Evolutionary conservation across 2,329 filamentous ascomycete species (phyloP).

Genomic region (Epicoccum sorghinum): DNA sequence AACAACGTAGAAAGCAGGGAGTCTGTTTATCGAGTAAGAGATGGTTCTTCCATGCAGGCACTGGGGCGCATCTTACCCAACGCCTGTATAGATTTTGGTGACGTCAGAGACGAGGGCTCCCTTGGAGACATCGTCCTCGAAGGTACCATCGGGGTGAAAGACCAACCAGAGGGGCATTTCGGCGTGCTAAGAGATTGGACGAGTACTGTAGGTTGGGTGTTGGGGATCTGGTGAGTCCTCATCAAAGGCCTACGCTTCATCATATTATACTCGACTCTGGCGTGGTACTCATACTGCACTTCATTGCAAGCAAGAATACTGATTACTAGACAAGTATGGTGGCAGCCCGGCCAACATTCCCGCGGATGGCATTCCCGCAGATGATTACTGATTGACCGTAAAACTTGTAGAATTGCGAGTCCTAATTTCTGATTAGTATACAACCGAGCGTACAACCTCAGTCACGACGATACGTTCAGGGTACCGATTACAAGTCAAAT

Average conservation of each 20-base stretch:
- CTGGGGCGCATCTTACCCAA: slow-evolving; percentile 17
- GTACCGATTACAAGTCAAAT: no score
- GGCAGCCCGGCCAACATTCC: no score
- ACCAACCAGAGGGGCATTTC: slow-evolving; percentile 52
- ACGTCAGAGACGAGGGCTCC: slow-evolving; percentile 43
- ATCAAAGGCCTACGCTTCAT: background rate
- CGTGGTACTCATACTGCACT: no score
- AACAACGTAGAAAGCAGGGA: slow-evolving; percentile 53
- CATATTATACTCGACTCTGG: background rate
- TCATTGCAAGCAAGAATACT: background rate
- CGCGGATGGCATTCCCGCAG: no score
- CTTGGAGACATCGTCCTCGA: slow-evolving; percentile 39
- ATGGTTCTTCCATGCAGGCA: background rate
- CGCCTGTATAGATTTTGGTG: slow-evolving; percentile 47
- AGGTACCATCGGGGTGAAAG: slow-evolving; percentile 46
- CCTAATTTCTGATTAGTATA: slow-evolving; percentile 9
- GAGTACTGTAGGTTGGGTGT: background rate
- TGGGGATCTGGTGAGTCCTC: no score
- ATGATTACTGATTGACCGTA: no score
- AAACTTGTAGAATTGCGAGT: background rate
- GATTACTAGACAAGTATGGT: background rate
- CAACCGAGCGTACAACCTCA: background rate
- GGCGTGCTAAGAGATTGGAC: background rate
- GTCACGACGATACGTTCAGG: background rate
- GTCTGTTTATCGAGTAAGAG: slow-evolving; percentile 3